Evolutionary conservation across 1,284 basidiomycete species (phyloP), one percentile per base, ranked within the genome.

Genomic region (Grifola frondosa): DNA sequence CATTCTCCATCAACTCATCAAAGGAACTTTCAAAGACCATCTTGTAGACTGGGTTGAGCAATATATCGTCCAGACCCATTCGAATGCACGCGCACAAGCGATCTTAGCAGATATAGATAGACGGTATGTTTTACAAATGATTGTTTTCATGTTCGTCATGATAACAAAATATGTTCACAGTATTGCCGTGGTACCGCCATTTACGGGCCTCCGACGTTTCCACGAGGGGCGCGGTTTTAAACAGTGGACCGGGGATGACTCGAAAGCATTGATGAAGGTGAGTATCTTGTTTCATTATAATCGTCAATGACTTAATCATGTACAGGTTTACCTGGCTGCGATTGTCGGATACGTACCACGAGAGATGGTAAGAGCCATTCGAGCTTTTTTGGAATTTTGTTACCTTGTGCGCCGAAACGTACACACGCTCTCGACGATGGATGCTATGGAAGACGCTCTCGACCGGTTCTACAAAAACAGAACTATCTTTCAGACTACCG

Each of bases 1-100:
- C 33, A 16, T 60, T 4, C 49, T 64, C 0, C 60, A 61, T 36
- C 60, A 62, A 25, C 23, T 63, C 2, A 58, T 62, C 43, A 60
- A 63, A 34, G 59, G 61, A 3, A 46, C 58, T 1, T 61, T 60
- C 50, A 61, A 60, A 28, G 59, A 62, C 33, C 59, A 64, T 37
- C 39, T 63, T 6, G 40, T 58, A 1, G 24, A 35, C 4, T 63
- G 61, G 61, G 36, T 50, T 7, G 40, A 37, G 10, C 34, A 50
- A 13, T 58, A 50, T 30, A 12, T 59, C 4, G 32, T 30, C 1
- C 17, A 46, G 10, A 23, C 22, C 4, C 45, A 57, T 32, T 31
- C 39, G 0, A 32, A 50, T 3, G 41, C 40, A 4, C 13, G 12
- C 1, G 46, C 37, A 7, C 34, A 45, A 7, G 24, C 26, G 25